phyloP scores from a whole-genome alignment of 2,329 filamentous ascomycete species.

The Paracamarosporium sp. region DNA sequence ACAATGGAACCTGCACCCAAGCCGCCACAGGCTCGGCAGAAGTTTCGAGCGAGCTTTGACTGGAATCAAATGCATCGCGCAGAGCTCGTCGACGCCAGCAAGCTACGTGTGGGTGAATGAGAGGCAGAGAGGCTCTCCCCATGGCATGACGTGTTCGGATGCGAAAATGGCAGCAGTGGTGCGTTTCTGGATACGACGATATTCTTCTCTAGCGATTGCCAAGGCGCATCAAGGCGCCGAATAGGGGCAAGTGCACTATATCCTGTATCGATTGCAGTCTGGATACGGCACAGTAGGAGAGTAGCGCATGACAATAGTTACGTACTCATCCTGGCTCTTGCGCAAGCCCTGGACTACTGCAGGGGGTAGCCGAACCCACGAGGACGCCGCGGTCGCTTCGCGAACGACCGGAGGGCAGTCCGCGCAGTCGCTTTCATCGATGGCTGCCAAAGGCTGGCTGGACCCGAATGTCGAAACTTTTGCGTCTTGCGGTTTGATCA shows the following conservation, averaged over 20 bases:
- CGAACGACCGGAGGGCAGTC: background rate
- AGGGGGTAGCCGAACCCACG: background rate
- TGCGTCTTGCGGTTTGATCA: background rate
- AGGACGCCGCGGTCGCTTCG: too few relatives aligned
- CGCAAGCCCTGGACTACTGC: background rate
- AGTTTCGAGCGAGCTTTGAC: background rate
- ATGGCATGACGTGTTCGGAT: background rate
- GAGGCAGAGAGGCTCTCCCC: background rate
- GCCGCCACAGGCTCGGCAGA: too few relatives aligned
- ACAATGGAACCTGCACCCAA: too few relatives aligned
- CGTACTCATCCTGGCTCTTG: background rate
- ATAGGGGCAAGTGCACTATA: background rate
- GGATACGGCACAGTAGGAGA: background rate
- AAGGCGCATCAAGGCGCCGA: background rate
- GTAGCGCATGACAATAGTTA: background rate
- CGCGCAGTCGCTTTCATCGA: background rate
- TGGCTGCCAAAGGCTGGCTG: background rate
- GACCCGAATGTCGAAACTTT: background rate
- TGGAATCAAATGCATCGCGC: too few relatives aligned
- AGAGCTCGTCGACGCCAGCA: too few relatives aligned
- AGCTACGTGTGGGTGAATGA: background rate
- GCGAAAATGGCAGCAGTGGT: background rate
- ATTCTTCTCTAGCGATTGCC: background rate
- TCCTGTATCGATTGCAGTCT: conserved; percentile 1
- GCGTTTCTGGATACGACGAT: background rate